phyloP scores from a whole-genome alignment of 2,329 filamentous ascomycete species.

The Fusarium proliferatum region DNA sequence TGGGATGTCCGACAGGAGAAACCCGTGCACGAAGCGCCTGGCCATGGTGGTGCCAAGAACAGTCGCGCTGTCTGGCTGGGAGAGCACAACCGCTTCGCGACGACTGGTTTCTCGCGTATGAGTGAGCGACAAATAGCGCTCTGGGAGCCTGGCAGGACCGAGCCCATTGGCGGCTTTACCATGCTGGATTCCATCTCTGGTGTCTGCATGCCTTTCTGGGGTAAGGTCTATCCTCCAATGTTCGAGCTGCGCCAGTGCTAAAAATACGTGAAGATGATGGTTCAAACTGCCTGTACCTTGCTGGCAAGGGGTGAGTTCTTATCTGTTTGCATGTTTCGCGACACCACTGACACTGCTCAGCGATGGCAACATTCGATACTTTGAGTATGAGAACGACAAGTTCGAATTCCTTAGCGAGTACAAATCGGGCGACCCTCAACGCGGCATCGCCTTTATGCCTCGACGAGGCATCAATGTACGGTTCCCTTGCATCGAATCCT shows the following conservation, averaged over 20 bases:
- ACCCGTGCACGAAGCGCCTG: slow-evolving; percentile 83
- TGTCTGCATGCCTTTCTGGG: slow-evolving; percentile 99
- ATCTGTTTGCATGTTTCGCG: not conserved
- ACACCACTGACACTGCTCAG: slow-evolving; percentile 56
- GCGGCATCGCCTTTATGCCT: slow-evolving; percentile 92
- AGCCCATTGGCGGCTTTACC: slow-evolving; percentile 90
- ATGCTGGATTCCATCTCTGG: slow-evolving; percentile 95
- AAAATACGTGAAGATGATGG: slow-evolving; percentile 74
- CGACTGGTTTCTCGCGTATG: slow-evolving; percentile 98
- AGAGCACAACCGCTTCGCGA: slow-evolving; percentile 94
- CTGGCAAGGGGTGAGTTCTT: slow-evolving; percentile 86
- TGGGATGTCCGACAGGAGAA: slow-evolving; percentile 97
- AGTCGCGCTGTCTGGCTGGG: slow-evolving; percentile 97
- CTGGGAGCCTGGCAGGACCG: slow-evolving; percentile 89
- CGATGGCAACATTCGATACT: slow-evolving; percentile 99
- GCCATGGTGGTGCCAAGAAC: slow-evolving; percentile 96
- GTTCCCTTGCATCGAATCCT: slow-evolving; percentile 8
- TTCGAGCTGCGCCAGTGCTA: slow-evolving; percentile 25
- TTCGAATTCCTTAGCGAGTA: slow-evolving; percentile 98
- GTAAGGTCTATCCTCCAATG: slow-evolving; percentile 52
- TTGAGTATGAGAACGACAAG: slow-evolving; percentile 98
- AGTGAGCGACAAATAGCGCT: slow-evolving; percentile 95
- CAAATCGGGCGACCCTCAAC: slow-evolving; percentile 95
- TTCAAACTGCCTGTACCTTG: slow-evolving; percentile 93
- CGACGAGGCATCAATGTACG: slow-evolving; percentile 91